phyloP scores from a whole-genome alignment of 352 stramenopile species.

The Lagenidium sp. region DNA sequence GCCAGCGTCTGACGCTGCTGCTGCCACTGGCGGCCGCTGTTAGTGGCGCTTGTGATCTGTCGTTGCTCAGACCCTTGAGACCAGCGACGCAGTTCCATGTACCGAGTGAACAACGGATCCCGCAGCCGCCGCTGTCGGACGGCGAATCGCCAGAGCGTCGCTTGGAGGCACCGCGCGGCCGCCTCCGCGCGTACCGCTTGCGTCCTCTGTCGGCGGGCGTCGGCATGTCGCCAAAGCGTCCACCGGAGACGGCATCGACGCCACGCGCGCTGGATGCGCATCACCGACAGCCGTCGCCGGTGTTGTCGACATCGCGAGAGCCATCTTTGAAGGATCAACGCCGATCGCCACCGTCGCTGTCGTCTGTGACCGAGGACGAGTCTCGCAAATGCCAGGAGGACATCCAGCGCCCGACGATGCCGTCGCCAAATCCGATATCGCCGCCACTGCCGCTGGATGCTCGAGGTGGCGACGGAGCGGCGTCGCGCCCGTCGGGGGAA shows the following conservation, averaged over 20 bases:
- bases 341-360: not conserved
- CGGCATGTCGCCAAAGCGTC: constrained; percentile 10
- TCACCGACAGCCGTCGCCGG: constrained; percentile 5
- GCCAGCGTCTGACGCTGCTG: not conserved
- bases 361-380: too few species aligned
- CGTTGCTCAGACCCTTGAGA: not conserved
- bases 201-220: constrained; percentile 19
- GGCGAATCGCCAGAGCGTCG: constrained; percentile 15
- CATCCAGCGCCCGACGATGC: too few species aligned
- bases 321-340: constrained; percentile 23
- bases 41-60: not conserved
- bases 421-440: not conserved
- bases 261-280: constrained; percentile 38
- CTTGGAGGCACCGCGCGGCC: constrained; percentile 39
- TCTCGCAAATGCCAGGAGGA: too few species aligned
- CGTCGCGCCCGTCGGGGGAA: constrained; percentile 4
- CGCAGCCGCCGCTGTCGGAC: constrained; percentile 22
- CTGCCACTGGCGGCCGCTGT: not conserved
- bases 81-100: not conserved
- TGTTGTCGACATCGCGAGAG: constrained; percentile 5
- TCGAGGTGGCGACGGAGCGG: constrained; percentile 15
- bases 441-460: constrained; percentile 31
- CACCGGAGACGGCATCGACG: constrained; percentile 10
- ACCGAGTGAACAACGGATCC: constrained; percentile 15
- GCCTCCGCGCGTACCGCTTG: constrained; percentile 18